A percentile compares a stretch with the other conserved stretches of the same genome.
These are phyloP conservation scores for Cyberlindnera bimundalis DNA, from an alignment of 805 yeast species.

Conservation along the genomic window DNA sequence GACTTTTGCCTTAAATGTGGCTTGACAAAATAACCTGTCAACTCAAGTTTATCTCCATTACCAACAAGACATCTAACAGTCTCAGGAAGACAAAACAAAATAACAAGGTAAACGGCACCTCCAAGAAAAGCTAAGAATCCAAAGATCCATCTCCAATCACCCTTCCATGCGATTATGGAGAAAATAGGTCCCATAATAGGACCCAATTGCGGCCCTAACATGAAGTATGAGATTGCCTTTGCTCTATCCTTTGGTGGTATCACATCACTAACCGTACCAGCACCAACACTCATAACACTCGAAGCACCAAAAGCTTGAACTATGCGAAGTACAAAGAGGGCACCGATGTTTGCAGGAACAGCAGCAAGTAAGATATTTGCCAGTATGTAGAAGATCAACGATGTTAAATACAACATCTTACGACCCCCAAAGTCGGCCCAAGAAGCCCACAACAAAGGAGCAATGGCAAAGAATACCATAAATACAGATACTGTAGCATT, in stretches of 20 bases:
- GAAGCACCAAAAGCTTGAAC: constrained; percentile 85
- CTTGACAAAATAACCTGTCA: constrained; percentile 26
- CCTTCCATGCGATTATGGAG: constrained; percentile 66
- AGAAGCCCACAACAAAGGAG: constrained; percentile 55
- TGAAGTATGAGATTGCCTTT: constrained; percentile 76
- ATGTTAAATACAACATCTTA: constrained; percentile 58
- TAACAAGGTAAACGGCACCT: constrained; percentile 47
- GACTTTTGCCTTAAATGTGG: constrained; percentile 31
- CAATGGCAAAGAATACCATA: constrained; percentile 53
- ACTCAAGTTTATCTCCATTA: constrained; percentile 36
- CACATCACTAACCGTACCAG: constrained; percentile 83
- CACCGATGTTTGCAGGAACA: constrained; percentile 61
- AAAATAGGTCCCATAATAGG: constrained; percentile 83
- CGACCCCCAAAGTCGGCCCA: constrained; percentile 59
- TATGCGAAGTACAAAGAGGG: constrained; percentile 59
- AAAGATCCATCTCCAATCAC: constrained; percentile 83
- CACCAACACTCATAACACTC: constrained; percentile 87
- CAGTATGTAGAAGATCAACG: constrained; percentile 53
- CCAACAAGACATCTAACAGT: constrained; percentile 66
- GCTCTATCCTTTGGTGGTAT: constrained; percentile 68
- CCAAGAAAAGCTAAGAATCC: constrained; percentile 72
- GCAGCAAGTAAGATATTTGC: constrained; percentile 65
- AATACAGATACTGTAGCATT: constrained; percentile 57
- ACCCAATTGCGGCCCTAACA: constrained; percentile 84
- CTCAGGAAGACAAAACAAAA: constrained; percentile 69